Evolutionary conservation across 495 filamentous ascomycete species (phyloP), one percentile per base, ranked within the genome.

Genomic region (Xylaria flabelliformis): DNA sequence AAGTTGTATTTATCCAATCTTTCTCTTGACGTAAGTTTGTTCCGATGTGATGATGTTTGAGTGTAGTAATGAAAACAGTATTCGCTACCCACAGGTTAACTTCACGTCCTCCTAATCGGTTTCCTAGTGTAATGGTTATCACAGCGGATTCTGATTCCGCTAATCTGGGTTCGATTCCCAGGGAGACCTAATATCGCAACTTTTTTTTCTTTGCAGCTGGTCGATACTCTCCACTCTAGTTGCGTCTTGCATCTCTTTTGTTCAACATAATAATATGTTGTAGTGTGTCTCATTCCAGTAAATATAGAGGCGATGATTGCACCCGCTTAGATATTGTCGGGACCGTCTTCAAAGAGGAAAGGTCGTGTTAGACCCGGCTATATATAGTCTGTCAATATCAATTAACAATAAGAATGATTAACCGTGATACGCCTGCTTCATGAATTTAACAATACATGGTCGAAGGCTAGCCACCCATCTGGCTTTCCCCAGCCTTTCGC

Each of bases 91-190:
- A 2, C 1, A 6, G 0, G n/a, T 21, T 24, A 2, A 24, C n/a
- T 24, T 24, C 9, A 10, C 50, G 1, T 51, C 7, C 15, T 51
- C n/a, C 6, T 12, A 7, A 4, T 6, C 36, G 70, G 70, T 72
- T 72, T 65, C 62, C 64, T 73, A 73, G 71, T 73, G 71, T 73
- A 73, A 70, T 73, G 71, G 71, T 61, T 64, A 73, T 73, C 72
- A 70, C 67, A 70, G 44, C 58, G 72, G 72, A 73, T 73, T 73
- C 72, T 73, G 67, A 73, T 73, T 73, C 72, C 72, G 48, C 56
- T 73, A 73, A 73, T 70, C 65, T 73, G 67, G 72, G 71, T 73
- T 70, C 67, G 72, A 73, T 73, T 73, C 72, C 72, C 72, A 73
- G 65, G 65, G 71, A 72, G 64, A 69, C 71, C 71, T 72, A 17